phyloP scores from a whole-genome alignment of 2,329 filamentous ascomycete species.

The Aschersonia sp. region DNA sequence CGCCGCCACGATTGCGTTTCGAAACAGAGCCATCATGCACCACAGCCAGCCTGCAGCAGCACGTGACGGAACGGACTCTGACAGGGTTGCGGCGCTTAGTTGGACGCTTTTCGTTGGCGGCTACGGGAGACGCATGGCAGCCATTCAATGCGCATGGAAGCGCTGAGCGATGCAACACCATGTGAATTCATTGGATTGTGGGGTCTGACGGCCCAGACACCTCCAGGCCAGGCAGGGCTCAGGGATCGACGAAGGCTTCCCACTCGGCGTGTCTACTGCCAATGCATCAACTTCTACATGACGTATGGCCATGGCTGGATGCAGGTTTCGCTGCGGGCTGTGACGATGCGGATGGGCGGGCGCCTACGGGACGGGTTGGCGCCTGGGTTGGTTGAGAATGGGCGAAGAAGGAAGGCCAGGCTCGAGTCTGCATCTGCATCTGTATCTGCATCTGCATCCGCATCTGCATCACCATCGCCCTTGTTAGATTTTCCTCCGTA shows the following conservation, averaged over 20 bases:
- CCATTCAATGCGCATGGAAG: constrained; percentile 2
- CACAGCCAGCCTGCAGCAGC: not conserved
- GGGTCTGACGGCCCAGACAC: not conserved
- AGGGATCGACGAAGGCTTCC: not conserved
- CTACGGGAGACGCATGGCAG: constrained; percentile 1
- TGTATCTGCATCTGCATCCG: no score
- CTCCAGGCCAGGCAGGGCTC: not conserved
- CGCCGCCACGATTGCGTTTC: not conserved
- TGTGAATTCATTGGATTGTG: not conserved
- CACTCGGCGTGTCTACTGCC: not conserved
- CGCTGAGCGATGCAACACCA: constrained; percentile 2
- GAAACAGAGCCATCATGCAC: not conserved
- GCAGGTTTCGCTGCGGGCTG: not conserved
- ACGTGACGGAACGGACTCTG: not conserved
- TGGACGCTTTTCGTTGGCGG: not conserved
- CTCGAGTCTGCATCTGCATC: no score
- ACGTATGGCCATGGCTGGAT: not conserved
- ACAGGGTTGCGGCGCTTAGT: not conserved
- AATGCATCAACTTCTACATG: not conserved
- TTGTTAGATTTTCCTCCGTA: no score
- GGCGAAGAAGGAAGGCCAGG: no score
- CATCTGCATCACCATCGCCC: no score
- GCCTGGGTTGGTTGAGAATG: not conserved
- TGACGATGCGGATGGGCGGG: not conserved
- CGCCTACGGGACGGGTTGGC: not conserved